These are phyloP conservation scores for Brassica balearica DNA, from an alignment of 441 rosid genomes.

Conservation along the genomic window DNA sequence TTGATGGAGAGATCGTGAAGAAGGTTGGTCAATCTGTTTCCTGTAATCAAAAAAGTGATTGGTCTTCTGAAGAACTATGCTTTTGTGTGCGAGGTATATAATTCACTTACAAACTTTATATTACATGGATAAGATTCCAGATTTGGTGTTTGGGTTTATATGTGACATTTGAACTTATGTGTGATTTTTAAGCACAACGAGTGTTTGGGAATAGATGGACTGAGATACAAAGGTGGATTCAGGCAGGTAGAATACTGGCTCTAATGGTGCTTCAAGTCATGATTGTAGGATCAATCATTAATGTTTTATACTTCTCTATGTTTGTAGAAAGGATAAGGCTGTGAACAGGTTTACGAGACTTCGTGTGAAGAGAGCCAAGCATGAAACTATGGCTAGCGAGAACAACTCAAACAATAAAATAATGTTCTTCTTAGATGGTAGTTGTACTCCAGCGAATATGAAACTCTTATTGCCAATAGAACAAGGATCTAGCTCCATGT, in stretches of 20 bases:
- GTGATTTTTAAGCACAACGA: neutral
- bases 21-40: no score
- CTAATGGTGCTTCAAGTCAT: no score
- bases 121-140: no score
- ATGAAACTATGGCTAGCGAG: neutral
- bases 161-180: neutral
- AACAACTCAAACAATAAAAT: no score
- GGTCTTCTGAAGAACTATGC: neutral
- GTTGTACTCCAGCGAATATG: neutral
- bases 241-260: neutral
- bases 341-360: neutral
- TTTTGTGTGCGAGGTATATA: neutral
- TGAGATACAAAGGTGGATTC: neutral
- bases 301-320: neutral
- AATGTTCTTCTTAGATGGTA: neutral
- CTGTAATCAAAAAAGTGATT: neutral
- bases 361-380: neutral
- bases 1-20: no score
- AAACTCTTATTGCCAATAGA: neutral
- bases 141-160: neutral
- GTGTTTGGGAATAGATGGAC: neutral
- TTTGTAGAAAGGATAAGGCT: neutral
- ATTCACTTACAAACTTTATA: neutral
- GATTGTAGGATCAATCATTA: no score
- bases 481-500: neutral